Evolutionary conservation across 2,329 filamentous ascomycete species (phyloP).

Genomic region (Didymella exigua): DNA sequence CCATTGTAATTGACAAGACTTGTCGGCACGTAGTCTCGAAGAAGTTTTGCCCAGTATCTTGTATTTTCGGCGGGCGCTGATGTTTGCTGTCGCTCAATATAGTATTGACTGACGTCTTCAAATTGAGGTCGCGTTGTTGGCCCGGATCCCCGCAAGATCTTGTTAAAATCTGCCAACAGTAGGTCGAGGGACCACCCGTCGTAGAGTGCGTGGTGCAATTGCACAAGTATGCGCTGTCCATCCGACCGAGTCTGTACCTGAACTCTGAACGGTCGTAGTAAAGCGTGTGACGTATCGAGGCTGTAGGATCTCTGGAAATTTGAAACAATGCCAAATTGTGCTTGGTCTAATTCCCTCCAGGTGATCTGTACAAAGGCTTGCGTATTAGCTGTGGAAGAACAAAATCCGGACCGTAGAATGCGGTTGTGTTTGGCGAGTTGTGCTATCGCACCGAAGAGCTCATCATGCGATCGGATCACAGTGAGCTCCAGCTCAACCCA

Average conservation of each 20-base stretch:
- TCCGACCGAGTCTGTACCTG: constrained; percentile 53
- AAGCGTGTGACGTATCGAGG: constrained; percentile 44
- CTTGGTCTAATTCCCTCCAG: constrained; percentile 59
- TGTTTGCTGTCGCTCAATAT: constrained; percentile 8
- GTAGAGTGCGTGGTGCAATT: constrained; percentile 83
- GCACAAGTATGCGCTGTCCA: constrained; percentile 48
- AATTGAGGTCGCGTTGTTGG: constrained; percentile 62
- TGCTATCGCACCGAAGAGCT: constrained; percentile 49
- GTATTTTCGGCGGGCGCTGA: background rate
- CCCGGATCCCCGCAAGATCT: constrained; percentile 51
- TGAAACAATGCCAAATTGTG: constrained; percentile 54
- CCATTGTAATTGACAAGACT: constrained; percentile 65
- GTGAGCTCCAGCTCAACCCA: constrained; percentile 70
- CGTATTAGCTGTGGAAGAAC: constrained; percentile 48
- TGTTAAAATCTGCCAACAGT: constrained; percentile 69
- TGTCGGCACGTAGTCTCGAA: constrained; percentile 62
- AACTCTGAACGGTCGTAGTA: constrained; percentile 67
- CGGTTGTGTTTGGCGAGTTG: constrained; percentile 57
- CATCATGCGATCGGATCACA: constrained; percentile 29
- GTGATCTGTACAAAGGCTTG: constrained; percentile 66
- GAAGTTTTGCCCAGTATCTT: constrained; percentile 72
- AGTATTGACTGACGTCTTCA: constrained; percentile 59
- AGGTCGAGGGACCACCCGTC: constrained; percentile 93
- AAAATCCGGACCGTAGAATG: constrained; percentile 76
- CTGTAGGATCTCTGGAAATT: constrained; percentile 50